Conservation (phyloP, 306 rosid genomes). For the Acacia confusa region DNA sequence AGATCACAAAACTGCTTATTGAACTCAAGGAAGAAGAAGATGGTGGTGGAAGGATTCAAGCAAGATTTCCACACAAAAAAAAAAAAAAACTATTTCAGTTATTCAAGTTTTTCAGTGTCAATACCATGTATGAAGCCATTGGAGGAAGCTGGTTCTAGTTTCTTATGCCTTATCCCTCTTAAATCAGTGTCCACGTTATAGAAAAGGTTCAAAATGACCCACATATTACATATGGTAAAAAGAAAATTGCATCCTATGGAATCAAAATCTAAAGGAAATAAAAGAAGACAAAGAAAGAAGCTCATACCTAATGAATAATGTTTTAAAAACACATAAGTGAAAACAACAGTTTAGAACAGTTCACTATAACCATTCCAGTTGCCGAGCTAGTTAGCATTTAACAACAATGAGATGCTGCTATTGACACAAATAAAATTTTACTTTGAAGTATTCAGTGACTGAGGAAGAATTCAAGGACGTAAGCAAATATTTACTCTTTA, state of each 20-base stretch:
- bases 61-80: neutral
- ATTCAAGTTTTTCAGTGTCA: neutral
- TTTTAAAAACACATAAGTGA: neutral
- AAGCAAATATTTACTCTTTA: neutral
- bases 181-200: neutral
- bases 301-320: neutral
- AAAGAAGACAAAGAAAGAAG: slow-evolving; percentile 4
- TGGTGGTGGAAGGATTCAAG: neutral
- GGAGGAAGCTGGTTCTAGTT: neutral
- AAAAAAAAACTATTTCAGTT: neutral
- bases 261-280: slow-evolving; percentile 54
- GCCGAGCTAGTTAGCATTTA: neutral
- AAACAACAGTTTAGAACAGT: neutral
- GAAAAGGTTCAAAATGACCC: neutral
- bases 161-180: neutral
- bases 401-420: neutral
- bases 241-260: slow-evolving; percentile 35
- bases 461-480: neutral
- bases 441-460: neutral
- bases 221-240: neutral
- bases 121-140: neutral
- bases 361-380: slow-evolving; percentile 17
- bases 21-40: neutral
- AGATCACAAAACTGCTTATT: neutral
- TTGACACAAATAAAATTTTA: neutral